Percentiles rank a stretch among this genome's conserved stretches.
Evolutionary conservation across 805 yeast genomes (phyloP).

Genomic region (Lachancea meyersii): DNA sequence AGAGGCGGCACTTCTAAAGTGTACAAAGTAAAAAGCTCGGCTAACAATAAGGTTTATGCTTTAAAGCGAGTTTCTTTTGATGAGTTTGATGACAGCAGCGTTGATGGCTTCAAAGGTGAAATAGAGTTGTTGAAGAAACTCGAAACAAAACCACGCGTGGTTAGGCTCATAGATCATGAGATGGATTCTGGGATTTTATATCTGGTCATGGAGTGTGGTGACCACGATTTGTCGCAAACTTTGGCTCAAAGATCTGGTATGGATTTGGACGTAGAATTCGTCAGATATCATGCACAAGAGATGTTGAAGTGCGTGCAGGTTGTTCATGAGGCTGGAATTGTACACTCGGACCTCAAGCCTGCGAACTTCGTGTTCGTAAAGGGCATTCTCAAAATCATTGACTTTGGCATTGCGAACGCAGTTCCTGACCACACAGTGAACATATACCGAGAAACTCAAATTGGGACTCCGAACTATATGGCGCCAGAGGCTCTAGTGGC

Average conservation of each 20-base stretch:
- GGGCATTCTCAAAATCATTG: conserved; percentile 82
- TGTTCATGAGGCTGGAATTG: conserved; percentile 82
- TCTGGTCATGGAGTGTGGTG: conserved; percentile 93
- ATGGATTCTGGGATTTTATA: conserved; percentile 56
- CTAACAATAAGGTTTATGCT: conserved; percentile 59
- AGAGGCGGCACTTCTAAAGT: conserved; percentile 92
- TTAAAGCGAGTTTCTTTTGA: conserved; percentile 75
- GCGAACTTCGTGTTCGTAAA: conserved; percentile 72
- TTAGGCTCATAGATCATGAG: conserved; percentile 68
- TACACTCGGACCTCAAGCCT: conserved; percentile 73
- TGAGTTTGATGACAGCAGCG: conserved; percentile 69
- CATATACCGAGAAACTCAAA: conserved; percentile 80
- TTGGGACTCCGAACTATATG: conserved; percentile 96
- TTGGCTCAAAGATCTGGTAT: conserved; percentile 47
- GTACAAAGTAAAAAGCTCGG: conserved; percentile 57
- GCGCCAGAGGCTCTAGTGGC: conserved; percentile 89
- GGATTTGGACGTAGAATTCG: conserved; percentile 65
- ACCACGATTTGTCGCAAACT: conserved; percentile 80
- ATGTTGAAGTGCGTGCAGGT: conserved; percentile 75
- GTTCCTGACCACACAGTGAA: conserved; percentile 90
- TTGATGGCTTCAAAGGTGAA: conserved; percentile 83
- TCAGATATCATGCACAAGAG: conserved; percentile 72
- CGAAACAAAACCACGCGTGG: conserved; percentile 62
- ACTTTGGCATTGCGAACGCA: conserved; percentile 93
- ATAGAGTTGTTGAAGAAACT: conserved; percentile 65